These are phyloP conservation scores for Xylaria sp. DNA, from an alignment of 2,329 filamentous ascomycete genomes.

Conservation along the genomic window DNA sequence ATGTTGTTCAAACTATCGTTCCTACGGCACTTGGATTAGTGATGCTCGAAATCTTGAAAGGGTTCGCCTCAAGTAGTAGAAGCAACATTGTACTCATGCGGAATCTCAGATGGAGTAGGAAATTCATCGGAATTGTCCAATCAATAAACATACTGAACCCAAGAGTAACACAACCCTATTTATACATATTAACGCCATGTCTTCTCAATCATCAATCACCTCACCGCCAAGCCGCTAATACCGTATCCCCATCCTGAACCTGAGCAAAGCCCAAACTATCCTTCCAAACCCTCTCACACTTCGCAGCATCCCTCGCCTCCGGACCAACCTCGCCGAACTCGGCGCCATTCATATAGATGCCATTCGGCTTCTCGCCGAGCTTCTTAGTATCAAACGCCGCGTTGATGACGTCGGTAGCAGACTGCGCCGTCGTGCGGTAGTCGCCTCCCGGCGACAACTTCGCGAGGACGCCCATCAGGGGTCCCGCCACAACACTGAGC, in stretches of 20 bases:
- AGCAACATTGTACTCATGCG: background rate
- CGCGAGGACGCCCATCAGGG: conserved; percentile 26
- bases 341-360: conserved; percentile 47
- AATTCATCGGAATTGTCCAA: background rate
- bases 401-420: conserved; percentile 47
- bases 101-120: too few relatives aligned
- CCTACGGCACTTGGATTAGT: background rate
- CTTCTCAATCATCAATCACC: background rate
- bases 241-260: conserved; percentile 46
- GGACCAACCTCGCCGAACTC: conserved; percentile 31
- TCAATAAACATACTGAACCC: too few relatives aligned
- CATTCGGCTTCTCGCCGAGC: conserved; percentile 46
- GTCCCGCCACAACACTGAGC: conserved; percentile 31
- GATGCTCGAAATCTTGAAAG: background rate
- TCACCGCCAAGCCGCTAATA: conserved; percentile 43
- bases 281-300: conserved; percentile 46
- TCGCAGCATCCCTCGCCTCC: conserved; percentile 45
- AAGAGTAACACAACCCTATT: background rate
- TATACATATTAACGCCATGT: background rate
- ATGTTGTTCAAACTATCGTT: background rate
- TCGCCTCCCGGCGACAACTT: conserved; percentile 38
- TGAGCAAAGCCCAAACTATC: conserved; percentile 44
- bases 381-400: conserved; percentile 44
- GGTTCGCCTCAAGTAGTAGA: background rate
- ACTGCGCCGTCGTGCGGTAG: conserved; percentile 43